A percentile compares a stretch with the other conserved stretches of the same genome.
These are phyloP conservation scores for Phytopythium kandeliae DNA, from an alignment of 352 stramenopile species.

Conservation along the genomic window DNA sequence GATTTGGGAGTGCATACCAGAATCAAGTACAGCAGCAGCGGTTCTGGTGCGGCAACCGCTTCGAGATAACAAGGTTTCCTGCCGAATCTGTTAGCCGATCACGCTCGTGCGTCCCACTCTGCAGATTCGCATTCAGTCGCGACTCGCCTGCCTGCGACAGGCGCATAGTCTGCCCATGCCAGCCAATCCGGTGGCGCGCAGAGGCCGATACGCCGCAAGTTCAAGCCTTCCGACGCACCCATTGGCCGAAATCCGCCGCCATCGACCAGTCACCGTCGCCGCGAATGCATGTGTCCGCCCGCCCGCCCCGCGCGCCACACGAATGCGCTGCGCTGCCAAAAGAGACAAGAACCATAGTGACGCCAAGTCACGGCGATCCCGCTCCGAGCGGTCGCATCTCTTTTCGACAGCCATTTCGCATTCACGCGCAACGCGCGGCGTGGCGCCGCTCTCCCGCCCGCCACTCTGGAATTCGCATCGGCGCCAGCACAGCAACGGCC, in stretches of 20 bases:
- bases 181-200: background rate
- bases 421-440: too few relatives aligned
- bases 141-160: too few relatives aligned
- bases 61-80: background rate
- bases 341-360: slow-evolving; percentile 1
- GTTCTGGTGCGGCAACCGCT: background rate
- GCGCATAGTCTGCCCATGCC: background rate
- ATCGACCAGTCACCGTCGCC: background rate
- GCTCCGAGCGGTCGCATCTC: background rate
- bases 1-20: background rate
- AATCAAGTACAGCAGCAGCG: background rate
- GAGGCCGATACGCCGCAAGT: background rate
- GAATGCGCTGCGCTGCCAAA: background rate
- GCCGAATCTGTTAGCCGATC: background rate
- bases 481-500: background rate
- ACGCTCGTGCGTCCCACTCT: background rate
- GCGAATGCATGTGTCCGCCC: background rate
- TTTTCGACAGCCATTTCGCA: background rate
- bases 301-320: too few relatives aligned
- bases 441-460: too few relatives aligned
- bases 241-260: background rate
- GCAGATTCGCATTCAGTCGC: slow-evolving; percentile 1
- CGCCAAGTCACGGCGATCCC: background rate
- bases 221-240: background rate
- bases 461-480: background rate